Conservation (phyloP, 805 yeast species). For the Torulaspora quercuum region DNA sequence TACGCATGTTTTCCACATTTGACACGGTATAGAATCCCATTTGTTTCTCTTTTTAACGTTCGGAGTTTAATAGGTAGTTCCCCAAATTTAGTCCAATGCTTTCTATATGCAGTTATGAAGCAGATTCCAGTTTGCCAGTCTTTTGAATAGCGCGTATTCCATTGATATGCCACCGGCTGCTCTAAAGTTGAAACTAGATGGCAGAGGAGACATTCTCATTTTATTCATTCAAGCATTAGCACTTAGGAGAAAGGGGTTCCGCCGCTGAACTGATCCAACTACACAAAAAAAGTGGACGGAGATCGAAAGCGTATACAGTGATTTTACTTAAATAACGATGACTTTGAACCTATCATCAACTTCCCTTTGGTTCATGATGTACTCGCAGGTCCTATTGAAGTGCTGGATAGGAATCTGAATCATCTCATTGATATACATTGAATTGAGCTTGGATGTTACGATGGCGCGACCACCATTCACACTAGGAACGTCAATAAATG, state of each 20-base stretch:
- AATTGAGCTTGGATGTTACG: constrained; percentile 33
- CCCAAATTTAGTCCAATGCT: too few relatives aligned
- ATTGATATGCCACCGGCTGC: constrained; percentile 2
- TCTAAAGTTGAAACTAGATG: not conserved
- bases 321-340: constrained; percentile 34
- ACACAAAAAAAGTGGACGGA: constrained; percentile 1
- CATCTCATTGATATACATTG: constrained; percentile 31
- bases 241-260: constrained; percentile 1
- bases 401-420: constrained; percentile 39
- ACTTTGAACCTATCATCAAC: constrained; percentile 66
- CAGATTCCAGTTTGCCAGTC: too few relatives aligned
- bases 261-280: not conserved
- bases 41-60: not conserved
- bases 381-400: constrained; percentile 69
- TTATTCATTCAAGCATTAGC: too few relatives aligned
- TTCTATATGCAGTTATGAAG: too few relatives aligned
- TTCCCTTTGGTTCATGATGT: constrained; percentile 63
- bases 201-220: too few relatives aligned
- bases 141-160: too few relatives aligned
- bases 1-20: constrained; percentile 54
- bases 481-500: constrained; percentile 22
- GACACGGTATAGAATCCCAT: constrained; percentile 39
- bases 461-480: constrained; percentile 20
- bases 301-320: constrained; percentile 1
- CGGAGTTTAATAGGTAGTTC: not conserved